A percentile compares a stretch with the other conserved stretches of the same genome.
phyloP scores from a whole-genome alignment of 768 basidiomycete species.

The Omphalotus guepiniiformis region DNA sequence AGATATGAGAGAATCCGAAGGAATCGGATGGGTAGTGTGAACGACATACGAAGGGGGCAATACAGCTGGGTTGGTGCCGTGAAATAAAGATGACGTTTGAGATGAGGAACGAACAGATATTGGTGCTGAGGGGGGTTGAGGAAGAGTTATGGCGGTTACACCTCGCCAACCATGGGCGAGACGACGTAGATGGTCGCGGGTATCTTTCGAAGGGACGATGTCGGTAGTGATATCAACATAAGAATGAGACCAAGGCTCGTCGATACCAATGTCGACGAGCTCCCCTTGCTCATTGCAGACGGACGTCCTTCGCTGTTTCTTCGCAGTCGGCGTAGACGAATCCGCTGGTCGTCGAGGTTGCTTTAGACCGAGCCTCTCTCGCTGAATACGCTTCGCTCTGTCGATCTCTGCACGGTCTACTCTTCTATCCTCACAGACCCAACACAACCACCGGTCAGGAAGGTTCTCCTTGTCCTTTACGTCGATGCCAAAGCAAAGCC shows the following conservation, averaged over 20 bases:
- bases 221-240: slow-evolving; percentile 45
- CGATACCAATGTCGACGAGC: slow-evolving; percentile 39
- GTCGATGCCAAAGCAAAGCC: slow-evolving; percentile 2
- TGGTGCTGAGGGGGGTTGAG: slow-evolving; percentile 11
- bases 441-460: slow-evolving; percentile 7
- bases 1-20: slow-evolving; percentile 52
- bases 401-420: not conserved
- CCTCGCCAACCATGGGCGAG: slow-evolving; percentile 66
- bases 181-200: slow-evolving; percentile 47
- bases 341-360: not conserved
- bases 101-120: slow-evolving; percentile 15
- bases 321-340: not conserved
- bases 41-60: slow-evolving; percentile 59
- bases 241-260: slow-evolving; percentile 40
- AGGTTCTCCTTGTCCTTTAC: slow-evolving; percentile 1
- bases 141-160: slow-evolving; percentile 46
- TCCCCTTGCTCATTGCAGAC: not conserved
- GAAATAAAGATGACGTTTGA: slow-evolving; percentile 30
- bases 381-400: not conserved
- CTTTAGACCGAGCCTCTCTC: not conserved
- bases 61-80: slow-evolving; percentile 36
- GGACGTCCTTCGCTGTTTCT: not conserved
- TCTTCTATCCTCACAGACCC: not conserved
- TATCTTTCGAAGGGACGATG: slow-evolving; percentile 36
- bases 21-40: slow-evolving; percentile 58